phyloP scores from a whole-genome alignment of 1,284 basidiomycete genomes.

The Vanrija sp. region DNA sequence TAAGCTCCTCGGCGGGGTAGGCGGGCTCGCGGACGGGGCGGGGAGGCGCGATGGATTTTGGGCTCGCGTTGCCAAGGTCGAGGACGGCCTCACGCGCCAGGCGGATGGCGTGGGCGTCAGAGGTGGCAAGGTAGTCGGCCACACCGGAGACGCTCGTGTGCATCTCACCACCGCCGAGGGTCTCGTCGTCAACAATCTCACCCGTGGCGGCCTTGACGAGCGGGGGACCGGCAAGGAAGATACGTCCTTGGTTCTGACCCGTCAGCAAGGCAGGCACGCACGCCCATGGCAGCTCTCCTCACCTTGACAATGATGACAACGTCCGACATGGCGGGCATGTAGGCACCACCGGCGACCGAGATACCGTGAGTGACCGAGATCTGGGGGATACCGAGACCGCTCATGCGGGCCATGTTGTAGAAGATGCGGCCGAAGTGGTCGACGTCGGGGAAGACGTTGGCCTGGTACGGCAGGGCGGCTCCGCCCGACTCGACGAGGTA shows the following conservation, averaged over 20 bases:
- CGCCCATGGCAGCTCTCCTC: no score
- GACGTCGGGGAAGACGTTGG: slow-evolving; percentile 60
- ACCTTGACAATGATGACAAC: slow-evolving; percentile 89
- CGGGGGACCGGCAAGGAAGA: slow-evolving; percentile 94
- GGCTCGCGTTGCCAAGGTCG: slow-evolving; percentile 59
- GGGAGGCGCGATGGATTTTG: neutral
- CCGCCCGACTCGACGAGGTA: slow-evolving; percentile 70
- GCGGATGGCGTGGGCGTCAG: slow-evolving; percentile 82
- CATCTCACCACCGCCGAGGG: slow-evolving; percentile 77
- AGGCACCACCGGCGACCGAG: slow-evolving; percentile 71
- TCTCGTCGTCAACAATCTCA: slow-evolving; percentile 88
- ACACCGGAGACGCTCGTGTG: slow-evolving; percentile 91
- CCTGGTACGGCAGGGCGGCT: slow-evolving; percentile 86
- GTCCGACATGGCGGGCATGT: slow-evolving; percentile 95
- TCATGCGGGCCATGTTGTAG: slow-evolving; percentile 89
- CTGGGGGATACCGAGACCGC: slow-evolving; percentile 82
- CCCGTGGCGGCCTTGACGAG: slow-evolving; percentile 93
- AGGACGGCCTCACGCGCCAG: slow-evolving; percentile 77
- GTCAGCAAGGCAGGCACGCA: slow-evolving; percentile 37
- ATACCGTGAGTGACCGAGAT: slow-evolving; percentile 92
- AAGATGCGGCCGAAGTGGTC: slow-evolving; percentile 95
- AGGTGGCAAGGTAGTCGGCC: slow-evolving; percentile 82
- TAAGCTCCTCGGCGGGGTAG: slow-evolving; percentile 73
- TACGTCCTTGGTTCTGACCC: slow-evolving; percentile 86
- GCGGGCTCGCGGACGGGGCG: slow-evolving; percentile 55